These are phyloP conservation scores for Termitomyces sp. DNA, from an alignment of 768 basidiomycete genomes.

Conservation along the genomic window DNA sequence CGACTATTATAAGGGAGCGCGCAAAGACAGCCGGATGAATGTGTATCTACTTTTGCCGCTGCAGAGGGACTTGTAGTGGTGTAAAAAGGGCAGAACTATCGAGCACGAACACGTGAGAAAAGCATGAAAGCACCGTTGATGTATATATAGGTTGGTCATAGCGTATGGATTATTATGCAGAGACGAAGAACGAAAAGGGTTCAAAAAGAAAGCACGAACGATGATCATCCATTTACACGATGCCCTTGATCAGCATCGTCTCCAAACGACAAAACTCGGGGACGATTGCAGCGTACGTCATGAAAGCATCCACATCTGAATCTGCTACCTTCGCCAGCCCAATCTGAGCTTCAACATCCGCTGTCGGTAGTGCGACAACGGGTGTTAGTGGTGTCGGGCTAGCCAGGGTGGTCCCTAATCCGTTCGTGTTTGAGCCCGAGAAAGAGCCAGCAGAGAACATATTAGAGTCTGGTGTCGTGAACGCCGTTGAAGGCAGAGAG, in stretches of 20 bases:
- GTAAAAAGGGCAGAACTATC: background rate
- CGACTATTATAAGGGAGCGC: conserved; percentile 7
- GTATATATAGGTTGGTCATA: background rate
- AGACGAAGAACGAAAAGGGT: background rate
- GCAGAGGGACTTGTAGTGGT: background rate
- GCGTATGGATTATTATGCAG: conserved; percentile 6
- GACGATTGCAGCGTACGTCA: conserved; percentile 81
- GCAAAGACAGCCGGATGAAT: conserved; percentile 8
- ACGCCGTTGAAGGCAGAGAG: conserved; percentile 36
- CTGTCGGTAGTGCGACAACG: conserved; percentile 64
- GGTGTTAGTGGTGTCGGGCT: conserved; percentile 61
- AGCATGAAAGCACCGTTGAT: conserved; percentile 10
- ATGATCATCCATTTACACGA: conserved; percentile 28
- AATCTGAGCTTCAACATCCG: conserved; percentile 66
- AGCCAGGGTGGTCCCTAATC: conserved; percentile 32
- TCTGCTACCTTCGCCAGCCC: conserved; percentile 81
- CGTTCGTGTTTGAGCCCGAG: conserved; percentile 26
- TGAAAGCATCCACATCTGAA: conserved; percentile 77
- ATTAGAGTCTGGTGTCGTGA: conserved; percentile 60
- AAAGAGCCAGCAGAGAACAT: conserved; percentile 23
- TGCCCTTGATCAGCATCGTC: conserved; percentile 66
- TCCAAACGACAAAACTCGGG: conserved; percentile 81
- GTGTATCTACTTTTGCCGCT: conserved; percentile 14
- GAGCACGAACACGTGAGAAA: conserved; percentile 5
- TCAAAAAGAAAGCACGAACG: background rate